These are phyloP conservation scores for Catunica adiposa DNA, from an alignment of 2,329 filamentous ascomycete genomes.

Conservation along the genomic window DNA sequence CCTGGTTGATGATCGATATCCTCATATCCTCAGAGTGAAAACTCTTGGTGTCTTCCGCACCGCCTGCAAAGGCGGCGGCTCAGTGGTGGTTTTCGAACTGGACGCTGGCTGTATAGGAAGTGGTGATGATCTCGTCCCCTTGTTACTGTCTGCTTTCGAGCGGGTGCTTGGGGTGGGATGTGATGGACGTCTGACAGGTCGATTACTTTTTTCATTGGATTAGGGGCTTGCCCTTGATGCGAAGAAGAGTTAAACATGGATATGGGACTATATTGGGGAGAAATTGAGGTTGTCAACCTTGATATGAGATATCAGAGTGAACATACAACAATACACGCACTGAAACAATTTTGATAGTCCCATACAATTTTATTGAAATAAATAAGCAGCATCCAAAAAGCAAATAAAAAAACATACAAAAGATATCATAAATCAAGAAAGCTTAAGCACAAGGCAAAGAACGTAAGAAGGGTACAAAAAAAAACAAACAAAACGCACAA, in stretches of 20 bases:
- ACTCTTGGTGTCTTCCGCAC: conserved; percentile 41
- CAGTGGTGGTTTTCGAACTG: conserved; percentile 12
- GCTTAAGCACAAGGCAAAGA: too few species aligned
- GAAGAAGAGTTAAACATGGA: conserved; percentile 29
- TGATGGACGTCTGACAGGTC: conserved; percentile 80
- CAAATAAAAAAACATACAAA: too few species aligned
- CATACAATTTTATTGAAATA: too few species aligned
- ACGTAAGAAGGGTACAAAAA: too few species aligned
- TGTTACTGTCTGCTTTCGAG: conserved; percentile 56
- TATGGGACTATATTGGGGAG: not conserved
- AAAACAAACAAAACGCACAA: not conserved
- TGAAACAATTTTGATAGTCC: too few species aligned
- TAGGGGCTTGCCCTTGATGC: conserved; percentile 19
- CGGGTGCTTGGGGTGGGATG: conserved; percentile 62
- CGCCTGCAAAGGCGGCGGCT: conserved; percentile 46
- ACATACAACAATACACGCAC: too few species aligned
- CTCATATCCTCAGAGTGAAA: conserved; percentile 83
- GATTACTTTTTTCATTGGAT: conserved; percentile 34
- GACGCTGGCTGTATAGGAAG: conserved; percentile 53
- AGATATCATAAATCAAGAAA: too few species aligned
- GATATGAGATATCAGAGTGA: too few species aligned
- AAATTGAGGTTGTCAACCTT: too few species aligned
- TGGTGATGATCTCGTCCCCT: conserved; percentile 90
- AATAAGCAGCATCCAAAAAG: too few species aligned
- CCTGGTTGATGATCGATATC: conserved; percentile 89